phyloP scores from a whole-genome alignment of 1,284 basidiomycete genomes.

The Puccinia polysora region DNA sequence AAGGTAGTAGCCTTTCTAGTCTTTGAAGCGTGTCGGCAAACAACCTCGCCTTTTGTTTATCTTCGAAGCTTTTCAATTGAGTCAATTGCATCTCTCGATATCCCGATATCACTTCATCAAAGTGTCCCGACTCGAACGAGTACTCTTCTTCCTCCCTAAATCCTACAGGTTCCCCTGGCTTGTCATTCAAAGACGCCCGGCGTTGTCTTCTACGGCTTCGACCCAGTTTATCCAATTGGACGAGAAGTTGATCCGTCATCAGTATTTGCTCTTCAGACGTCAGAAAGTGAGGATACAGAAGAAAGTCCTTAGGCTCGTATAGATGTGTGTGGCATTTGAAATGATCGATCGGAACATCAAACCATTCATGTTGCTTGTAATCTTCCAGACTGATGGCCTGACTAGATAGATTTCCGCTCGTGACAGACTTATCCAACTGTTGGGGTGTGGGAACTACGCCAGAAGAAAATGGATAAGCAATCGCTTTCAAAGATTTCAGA shows the following conservation, averaged over 20 bases:
- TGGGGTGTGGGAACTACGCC: not conserved
- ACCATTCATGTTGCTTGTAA: slow-evolving; percentile 1
- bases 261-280: slow-evolving; percentile 13
- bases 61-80: not conserved
- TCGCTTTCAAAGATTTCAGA: too few species aligned
- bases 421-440: too few species aligned
- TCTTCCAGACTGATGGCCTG: not conserved
- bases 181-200: not conserved
- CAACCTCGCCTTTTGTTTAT: too few species aligned
- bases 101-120: slow-evolving; percentile 29
- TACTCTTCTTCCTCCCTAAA: slow-evolving; percentile 18
- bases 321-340: not conserved
- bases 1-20: not conserved
- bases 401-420: not conserved
- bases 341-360: slow-evolving; percentile 12
- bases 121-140: slow-evolving; percentile 28
- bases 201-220: not conserved
- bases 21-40: slow-evolving; percentile 1
- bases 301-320: slow-evolving; percentile 16
- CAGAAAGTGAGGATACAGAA: slow-evolving; percentile 16
- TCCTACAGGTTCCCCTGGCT: too few species aligned
- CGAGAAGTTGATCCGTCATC: slow-evolving; percentile 10
- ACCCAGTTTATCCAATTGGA: not conserved
- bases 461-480: too few species aligned
- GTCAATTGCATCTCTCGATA: slow-evolving; percentile 26